These are phyloP conservation scores for Casuarina cunninghamiana DNA, from an alignment of 306 rosid species.

Conservation along the genomic window DNA sequence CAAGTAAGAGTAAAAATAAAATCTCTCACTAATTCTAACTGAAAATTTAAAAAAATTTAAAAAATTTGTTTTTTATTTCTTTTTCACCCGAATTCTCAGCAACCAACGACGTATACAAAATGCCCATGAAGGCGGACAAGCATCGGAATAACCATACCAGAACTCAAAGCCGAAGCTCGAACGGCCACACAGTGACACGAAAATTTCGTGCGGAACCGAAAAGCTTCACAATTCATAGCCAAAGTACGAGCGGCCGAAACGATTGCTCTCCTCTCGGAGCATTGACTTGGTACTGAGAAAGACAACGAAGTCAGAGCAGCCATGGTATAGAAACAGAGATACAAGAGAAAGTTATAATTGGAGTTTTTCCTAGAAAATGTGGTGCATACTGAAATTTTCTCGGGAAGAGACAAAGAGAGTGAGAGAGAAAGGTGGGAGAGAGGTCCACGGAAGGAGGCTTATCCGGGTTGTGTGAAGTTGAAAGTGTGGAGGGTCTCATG, in stretches of 20 bases:
- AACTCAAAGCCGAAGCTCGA: conserved; percentile 36
- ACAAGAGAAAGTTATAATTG: conserved; percentile 4
- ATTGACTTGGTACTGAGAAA: conserved; percentile 56
- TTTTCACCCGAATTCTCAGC: conserved; percentile 1
- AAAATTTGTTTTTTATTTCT: background rate
- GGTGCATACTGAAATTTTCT: conserved; percentile 17
- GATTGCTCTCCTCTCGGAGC: conserved; percentile 44
- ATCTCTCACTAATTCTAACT: background rate
- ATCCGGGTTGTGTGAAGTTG: conserved; percentile 53
- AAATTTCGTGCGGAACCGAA: conserved; percentile 41
- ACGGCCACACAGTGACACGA: conserved; percentile 35
- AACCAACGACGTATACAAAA: conserved; percentile 3
- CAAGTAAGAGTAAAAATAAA: background rate
- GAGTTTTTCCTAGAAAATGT: conserved; percentile 34
- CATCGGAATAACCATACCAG: conserved; percentile 66
- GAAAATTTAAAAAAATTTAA: background rate
- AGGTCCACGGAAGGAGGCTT: conserved; percentile 49
- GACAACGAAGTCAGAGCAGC: conserved; percentile 72
- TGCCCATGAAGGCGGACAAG: conserved; percentile 64
- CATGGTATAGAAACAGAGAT: conserved; percentile 34
- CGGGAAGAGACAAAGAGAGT: background rate
- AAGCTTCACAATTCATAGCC: conserved; percentile 42
- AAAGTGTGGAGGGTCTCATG: conserved; percentile 15
- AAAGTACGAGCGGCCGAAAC: conserved; percentile 44
- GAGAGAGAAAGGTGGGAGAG: conserved; percentile 31